These are phyloP conservation scores for Solanum infundibuliforme DNA, from an alignment of 257 asterid genomes.

Conservation along the genomic window DNA sequence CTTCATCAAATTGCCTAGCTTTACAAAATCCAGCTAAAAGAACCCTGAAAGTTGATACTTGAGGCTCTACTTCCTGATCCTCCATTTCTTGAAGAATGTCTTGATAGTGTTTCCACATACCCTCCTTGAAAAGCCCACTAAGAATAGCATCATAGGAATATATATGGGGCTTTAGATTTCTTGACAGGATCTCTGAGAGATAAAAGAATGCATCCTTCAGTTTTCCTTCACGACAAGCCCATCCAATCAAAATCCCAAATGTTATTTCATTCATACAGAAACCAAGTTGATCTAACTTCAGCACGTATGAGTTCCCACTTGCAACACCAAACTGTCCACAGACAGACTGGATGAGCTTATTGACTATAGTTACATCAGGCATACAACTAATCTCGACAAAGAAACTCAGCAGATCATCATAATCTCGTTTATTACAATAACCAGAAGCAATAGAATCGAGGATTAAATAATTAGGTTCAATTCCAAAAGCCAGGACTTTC, in stretches of 20 bases:
- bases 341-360: constrained; percentile 51
- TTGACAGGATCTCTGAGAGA: constrained; percentile 47
- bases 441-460: constrained; percentile 38
- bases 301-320: constrained; percentile 40
- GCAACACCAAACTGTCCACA: constrained; percentile 42
- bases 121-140: constrained; percentile 58
- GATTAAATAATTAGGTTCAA: constrained; percentile 35
- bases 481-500: constrained; percentile 22
- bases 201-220: constrained; percentile 44
- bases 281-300: constrained; percentile 45
- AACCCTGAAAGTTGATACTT: constrained; percentile 56
- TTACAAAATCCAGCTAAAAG: constrained; percentile 66
- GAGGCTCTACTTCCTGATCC: constrained; percentile 39
- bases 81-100: constrained; percentile 70
- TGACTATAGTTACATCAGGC: constrained; percentile 41
- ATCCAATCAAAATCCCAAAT: constrained; percentile 77
- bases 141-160: constrained; percentile 73
- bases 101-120: constrained; percentile 55
- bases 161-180: constrained; percentile 46
- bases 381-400: constrained; percentile 35
- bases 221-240: constrained; percentile 51
- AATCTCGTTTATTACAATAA: constrained; percentile 79
- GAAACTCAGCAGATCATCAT: constrained; percentile 59
- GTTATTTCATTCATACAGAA: constrained; percentile 51
- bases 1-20: constrained; percentile 57